phyloP scores from a whole-genome alignment of 108 stramenopile genomes.

The Discostella stelligeroides region DNA sequence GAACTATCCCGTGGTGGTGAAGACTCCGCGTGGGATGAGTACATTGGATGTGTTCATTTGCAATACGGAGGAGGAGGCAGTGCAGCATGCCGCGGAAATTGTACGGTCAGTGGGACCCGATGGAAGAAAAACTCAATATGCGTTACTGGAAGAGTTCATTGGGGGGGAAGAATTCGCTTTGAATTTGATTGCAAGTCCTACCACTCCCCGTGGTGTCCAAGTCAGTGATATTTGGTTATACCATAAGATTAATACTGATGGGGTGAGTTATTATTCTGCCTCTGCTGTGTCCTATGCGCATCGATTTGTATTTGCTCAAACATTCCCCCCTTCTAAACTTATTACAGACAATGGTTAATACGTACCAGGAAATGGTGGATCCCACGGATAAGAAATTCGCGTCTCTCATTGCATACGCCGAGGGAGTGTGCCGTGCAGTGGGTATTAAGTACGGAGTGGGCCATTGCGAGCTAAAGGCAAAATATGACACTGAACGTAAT shows the following conservation, averaged over 20 bases:
- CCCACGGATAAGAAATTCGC: slow-evolving; percentile 41
- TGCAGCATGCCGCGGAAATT: slow-evolving; percentile 37
- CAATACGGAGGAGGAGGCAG: slow-evolving; percentile 48
- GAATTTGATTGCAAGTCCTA: slow-evolving; percentile 55
- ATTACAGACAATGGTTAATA: slow-evolving; percentile 53
- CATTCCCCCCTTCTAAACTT: neutral
- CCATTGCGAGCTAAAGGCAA: slow-evolving; percentile 55
- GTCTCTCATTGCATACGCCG: slow-evolving; percentile 53
- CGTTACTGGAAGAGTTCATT: slow-evolving; percentile 61
- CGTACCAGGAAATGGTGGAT: slow-evolving; percentile 57
- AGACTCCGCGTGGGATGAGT: slow-evolving; percentile 59
- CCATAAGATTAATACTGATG: slow-evolving; percentile 52
- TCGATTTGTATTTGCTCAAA: neutral
- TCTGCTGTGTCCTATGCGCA: neutral
- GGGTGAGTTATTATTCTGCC: slow-evolving; percentile 27
- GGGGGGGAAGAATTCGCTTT: slow-evolving; percentile 61
- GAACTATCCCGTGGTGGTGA: slow-evolving; percentile 59
- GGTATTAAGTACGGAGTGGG: slow-evolving; percentile 65
- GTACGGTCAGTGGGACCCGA: slow-evolving; percentile 57
- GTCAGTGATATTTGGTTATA: slow-evolving; percentile 68
- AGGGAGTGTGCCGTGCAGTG: slow-evolving; percentile 62
- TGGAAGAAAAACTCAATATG: slow-evolving; percentile 58
- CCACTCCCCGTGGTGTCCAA: slow-evolving; percentile 56
- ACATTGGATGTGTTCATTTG: slow-evolving; percentile 66
- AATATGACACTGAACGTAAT: slow-evolving; percentile 28